Evolutionary conservation across 345 rosid genomes (phyloP).

Genomic region (Boechera divaricarpa): DNA sequence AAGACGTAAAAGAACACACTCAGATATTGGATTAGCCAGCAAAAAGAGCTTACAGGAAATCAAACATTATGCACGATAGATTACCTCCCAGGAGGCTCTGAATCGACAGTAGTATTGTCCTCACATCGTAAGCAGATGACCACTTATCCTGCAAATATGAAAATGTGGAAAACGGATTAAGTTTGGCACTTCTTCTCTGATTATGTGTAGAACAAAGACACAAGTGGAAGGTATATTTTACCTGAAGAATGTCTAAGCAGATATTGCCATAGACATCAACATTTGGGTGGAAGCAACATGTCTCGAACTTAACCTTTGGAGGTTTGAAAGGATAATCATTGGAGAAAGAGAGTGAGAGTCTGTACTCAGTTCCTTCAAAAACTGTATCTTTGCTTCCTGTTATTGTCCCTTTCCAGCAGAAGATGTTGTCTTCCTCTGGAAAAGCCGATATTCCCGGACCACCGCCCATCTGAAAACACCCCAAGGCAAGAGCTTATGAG

Average conservation of each 20-base stretch:
- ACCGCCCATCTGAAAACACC: slow-evolving; percentile 73
- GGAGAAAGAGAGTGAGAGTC: slow-evolving; percentile 79
- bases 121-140: slow-evolving; percentile 98
- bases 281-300: slow-evolving; percentile 94
- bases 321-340: slow-evolving; percentile 95
- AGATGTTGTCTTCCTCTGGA: slow-evolving; percentile 95
- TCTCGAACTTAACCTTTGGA: slow-evolving; percentile 95
- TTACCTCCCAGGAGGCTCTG: slow-evolving; percentile 98
- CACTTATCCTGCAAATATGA: slow-evolving; percentile 73
- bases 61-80: neutral
- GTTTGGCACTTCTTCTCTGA: neutral
- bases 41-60: neutral
- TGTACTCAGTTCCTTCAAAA: slow-evolving; percentile 93
- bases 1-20: slow-evolving; percentile 12
- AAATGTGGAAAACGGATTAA: neutral
- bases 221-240: slow-evolving; percentile 31
- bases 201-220: neutral
- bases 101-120: slow-evolving; percentile 85
- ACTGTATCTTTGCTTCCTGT: slow-evolving; percentile 91
- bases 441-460: slow-evolving; percentile 93
- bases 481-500: slow-evolving; percentile 15
- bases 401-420: slow-evolving; percentile 97
- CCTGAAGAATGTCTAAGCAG: slow-evolving; percentile 98
- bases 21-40: neutral
- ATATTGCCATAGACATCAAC: slow-evolving; percentile 90